Evolutionary conservation across 73 alveolate species (phyloP).

Genomic region (Effrenium voratum): DNA sequence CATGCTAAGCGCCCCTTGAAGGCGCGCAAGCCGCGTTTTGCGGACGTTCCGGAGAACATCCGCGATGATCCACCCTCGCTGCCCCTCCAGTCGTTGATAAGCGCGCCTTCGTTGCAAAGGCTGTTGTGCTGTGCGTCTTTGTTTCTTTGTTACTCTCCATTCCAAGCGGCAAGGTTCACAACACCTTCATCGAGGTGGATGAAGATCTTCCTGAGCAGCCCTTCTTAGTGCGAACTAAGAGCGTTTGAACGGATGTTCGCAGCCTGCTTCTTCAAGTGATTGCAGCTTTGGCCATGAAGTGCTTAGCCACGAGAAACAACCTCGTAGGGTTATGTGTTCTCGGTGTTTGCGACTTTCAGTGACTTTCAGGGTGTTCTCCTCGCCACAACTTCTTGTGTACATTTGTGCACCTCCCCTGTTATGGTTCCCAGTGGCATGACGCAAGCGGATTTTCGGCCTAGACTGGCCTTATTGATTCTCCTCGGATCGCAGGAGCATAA

Average conservation of each 20-base stretch:
- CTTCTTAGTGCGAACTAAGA: slow-evolving; percentile 42
- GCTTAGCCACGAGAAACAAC: too few relatives aligned
- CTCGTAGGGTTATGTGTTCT: too few relatives aligned
- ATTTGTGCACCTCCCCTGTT: too few relatives aligned
- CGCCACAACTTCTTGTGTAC: too few relatives aligned
- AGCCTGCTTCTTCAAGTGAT: too few relatives aligned
- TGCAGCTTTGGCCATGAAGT: too few relatives aligned
- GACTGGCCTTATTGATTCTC: too few relatives aligned
- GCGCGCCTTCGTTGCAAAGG: neutral
- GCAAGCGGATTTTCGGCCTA: too few relatives aligned
- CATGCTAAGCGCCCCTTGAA: neutral
- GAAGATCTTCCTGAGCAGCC: slow-evolving; percentile 23
- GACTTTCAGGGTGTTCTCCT: too few relatives aligned
- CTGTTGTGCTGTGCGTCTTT: neutral
- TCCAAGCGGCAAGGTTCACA: slow-evolving; percentile 39
- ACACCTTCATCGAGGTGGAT: slow-evolving; percentile 83
- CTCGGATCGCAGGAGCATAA: too few relatives aligned
- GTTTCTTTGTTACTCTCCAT: neutral
- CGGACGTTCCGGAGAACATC: slow-evolving; percentile 53
- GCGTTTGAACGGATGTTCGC: neutral
- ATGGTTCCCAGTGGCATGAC: too few relatives aligned
- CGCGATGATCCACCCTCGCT: slow-evolving; percentile 66
- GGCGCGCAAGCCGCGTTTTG: slow-evolving; percentile 72
- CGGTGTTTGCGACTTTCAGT: too few relatives aligned
- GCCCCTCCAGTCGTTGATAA: slow-evolving; percentile 50